Evolutionary conservation across 768 basidiomycete genomes (phyloP).

Genomic region (Kondoa subrosea): DNA sequence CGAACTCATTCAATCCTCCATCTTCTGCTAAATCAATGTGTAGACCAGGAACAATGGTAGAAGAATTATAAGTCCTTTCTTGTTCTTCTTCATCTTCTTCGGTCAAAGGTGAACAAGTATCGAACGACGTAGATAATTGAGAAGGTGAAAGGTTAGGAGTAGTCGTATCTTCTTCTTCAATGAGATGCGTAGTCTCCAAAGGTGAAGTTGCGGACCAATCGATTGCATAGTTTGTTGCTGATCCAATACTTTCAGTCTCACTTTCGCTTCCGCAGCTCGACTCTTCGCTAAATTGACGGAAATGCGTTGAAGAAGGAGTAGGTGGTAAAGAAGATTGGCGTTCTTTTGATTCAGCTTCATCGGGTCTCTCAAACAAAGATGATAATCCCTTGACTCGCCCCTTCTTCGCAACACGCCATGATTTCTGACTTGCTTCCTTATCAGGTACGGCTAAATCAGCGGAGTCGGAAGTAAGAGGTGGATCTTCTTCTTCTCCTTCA

Average conservation of each 20-base stretch:
- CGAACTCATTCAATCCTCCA: not conserved
- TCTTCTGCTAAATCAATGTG: not conserved
- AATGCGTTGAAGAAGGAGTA: not conserved
- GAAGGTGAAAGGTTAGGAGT: not conserved
- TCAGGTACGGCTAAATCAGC: not conserved
- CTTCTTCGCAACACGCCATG: not conserved
- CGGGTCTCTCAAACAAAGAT: not conserved
- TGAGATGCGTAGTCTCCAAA: not conserved
- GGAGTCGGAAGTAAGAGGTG: not conserved
- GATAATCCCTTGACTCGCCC: not conserved
- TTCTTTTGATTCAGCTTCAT: not conserved
- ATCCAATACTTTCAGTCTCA: not conserved
- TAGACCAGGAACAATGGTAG: not conserved
- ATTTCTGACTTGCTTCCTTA: not conserved
- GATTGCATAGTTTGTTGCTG: not conserved
- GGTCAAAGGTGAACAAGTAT: not conserved
- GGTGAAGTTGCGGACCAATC: not conserved
- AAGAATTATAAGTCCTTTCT: not conserved
- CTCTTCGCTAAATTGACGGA: not conserved
- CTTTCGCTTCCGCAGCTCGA: not conserved
- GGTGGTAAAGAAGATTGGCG: not conserved
- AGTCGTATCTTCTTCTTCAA: not conserved
- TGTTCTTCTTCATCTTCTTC: no score
- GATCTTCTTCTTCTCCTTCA: conserved; percentile 3
- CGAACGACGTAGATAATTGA: not conserved